Base-by-base conservation (phyloP, 2,329 filamentous ascomycete genomes). In the Neophaeococcomyces aloes region DNA sequence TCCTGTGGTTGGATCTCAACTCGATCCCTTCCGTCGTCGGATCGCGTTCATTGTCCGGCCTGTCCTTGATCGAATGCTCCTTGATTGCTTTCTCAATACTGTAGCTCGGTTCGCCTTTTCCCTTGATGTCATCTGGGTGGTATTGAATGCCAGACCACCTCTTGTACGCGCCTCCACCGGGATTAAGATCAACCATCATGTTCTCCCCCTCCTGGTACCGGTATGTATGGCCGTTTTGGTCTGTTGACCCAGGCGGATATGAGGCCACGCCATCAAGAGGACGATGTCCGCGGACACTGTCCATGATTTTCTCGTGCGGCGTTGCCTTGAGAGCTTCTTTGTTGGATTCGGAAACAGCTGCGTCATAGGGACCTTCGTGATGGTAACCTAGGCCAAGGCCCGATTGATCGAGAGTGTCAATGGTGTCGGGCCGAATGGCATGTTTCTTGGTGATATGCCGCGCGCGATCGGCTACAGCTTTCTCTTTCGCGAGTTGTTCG, bases 291-390 rank as follows among this genome's bases (percentile, higher is more conserved):
- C 71, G 62, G 1, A 95, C 61, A 17, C 82, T 78, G 62, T 95
- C 86, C 45, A 75, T 64, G 40, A 94, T 75, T 57, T 81, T 84
- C 60, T 91, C 85, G 21, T 64, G 65, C 0, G 89, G 88, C 0
- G 88, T 95, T 0, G 89, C 89, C 48, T 72, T 77, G 38, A 95
- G 62, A 0, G 87, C 84, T 60, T 86, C 83, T 42, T 72, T 69
- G 62, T 91, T 94, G 32, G 78, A 79, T 2, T 76, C 71, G 44
- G 70, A 69, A 4, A 94, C 75, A 2, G 88, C 89, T 21, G 83
- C 86, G 6, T 96, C 89, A 55, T 84, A 96, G 0, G 89, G 89
- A 0, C 89, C 88, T 51, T 82, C 85, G 56, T 96, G 89, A 61
- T 95, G 89, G 14, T 72, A 72, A 39, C 75, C 74, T 31, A 72